phyloP scores from a whole-genome alignment of 2,329 filamentous ascomycete species.

The Xylariaceae sp. region DNA sequence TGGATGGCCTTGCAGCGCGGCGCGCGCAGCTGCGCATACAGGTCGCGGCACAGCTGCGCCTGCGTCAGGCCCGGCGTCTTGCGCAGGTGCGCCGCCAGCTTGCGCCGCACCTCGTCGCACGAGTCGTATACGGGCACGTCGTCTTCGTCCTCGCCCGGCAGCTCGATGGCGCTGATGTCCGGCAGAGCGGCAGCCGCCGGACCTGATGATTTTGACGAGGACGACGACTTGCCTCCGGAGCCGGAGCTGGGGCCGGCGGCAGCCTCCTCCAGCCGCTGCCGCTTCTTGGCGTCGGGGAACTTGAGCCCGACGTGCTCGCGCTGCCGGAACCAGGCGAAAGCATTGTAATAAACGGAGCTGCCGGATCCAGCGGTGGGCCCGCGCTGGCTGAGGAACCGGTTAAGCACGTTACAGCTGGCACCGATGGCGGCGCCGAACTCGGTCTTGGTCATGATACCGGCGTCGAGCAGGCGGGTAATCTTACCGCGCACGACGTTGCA shows the following conservation, averaged over 20 bases:
- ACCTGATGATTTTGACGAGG: background rate
- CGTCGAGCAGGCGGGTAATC: background rate
- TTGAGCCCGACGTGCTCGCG: constrained; percentile 6
- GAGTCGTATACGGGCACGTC: constrained; percentile 44
- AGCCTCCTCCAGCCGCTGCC: constrained; percentile 13
- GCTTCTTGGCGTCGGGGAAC: constrained; percentile 18
- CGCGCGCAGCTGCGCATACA: constrained; percentile 28
- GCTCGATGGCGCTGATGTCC: constrained; percentile 31
- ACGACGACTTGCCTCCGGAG: background rate
- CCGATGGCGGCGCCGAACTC: background rate
- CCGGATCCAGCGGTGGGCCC: background rate
- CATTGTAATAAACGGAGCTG: background rate
- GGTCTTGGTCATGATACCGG: background rate
- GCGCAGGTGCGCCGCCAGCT: constrained; percentile 47
- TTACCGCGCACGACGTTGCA: background rate
- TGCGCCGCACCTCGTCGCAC: constrained; percentile 49
- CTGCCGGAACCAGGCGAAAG: background rate
- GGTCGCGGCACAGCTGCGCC: constrained; percentile 39
- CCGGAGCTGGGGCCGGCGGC: constrained; percentile 1
- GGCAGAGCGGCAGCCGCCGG: constrained; percentile 10
- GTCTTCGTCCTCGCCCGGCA: constrained; percentile 36
- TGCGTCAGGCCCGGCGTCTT: constrained; percentile 38
- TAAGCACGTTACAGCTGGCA: background rate
- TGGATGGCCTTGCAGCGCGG: constrained; percentile 25
- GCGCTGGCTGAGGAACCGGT: background rate